phyloP scores from a whole-genome alignment of 805 yeast genomes.

The Lachancea sp. region DNA sequence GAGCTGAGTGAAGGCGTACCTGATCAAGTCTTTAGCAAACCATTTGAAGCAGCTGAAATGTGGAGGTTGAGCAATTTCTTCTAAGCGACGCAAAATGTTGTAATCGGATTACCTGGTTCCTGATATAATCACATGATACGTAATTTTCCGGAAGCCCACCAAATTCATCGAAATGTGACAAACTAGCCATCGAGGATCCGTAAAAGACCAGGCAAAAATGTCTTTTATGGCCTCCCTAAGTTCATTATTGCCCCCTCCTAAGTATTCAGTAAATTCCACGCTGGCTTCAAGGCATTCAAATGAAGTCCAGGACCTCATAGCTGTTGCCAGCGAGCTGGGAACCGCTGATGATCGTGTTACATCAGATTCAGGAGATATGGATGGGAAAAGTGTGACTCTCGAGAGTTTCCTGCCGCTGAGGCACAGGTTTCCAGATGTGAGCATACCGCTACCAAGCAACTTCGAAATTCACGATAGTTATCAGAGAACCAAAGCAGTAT shows the following conservation, averaged over 20 bases:
- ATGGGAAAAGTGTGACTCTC: slow-evolving; percentile 33
- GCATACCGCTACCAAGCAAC: slow-evolving; percentile 41
- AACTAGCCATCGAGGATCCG: too few species aligned
- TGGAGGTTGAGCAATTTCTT: too few species aligned
- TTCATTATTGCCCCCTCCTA: slow-evolving; percentile 24
- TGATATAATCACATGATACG: too few species aligned
- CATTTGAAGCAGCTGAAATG: too few species aligned
- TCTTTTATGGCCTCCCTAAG: slow-evolving; percentile 13
- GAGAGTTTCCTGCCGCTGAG: slow-evolving; percentile 59
- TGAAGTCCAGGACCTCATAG: slow-evolving; percentile 1
- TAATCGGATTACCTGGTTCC: too few species aligned
- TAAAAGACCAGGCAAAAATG: neutral
- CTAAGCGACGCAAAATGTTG: too few species aligned
- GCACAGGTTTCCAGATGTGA: slow-evolving; percentile 36
- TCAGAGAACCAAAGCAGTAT: slow-evolving; percentile 49
- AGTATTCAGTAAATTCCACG: slow-evolving; percentile 6
- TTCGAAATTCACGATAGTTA: slow-evolving; percentile 43
- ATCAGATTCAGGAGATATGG: neutral
- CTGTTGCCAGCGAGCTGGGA: neutral
- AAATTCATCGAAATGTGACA: too few species aligned
- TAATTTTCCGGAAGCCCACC: too few species aligned
- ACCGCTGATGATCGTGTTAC: slow-evolving; percentile 1
- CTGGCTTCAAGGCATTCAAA: neutral
- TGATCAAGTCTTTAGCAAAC: too few species aligned
- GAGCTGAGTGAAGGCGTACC: too few species aligned